Conservation (phyloP, 2,329 filamentous ascomycete species). For the Colletotrichum sojae region DNA sequence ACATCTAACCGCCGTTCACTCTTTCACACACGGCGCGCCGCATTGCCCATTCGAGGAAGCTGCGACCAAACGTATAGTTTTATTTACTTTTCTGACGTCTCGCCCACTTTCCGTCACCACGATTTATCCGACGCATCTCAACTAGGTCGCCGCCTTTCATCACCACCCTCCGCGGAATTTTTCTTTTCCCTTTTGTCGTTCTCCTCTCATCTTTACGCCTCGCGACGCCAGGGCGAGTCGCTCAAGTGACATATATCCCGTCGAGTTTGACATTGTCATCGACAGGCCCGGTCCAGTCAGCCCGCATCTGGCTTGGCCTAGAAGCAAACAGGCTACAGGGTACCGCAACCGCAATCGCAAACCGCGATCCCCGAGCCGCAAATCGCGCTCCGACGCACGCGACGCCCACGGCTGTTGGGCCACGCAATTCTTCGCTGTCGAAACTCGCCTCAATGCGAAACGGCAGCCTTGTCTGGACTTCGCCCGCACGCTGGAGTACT, state of each 20-base stretch:
- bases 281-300: neutral
- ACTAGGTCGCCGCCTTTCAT: neutral
- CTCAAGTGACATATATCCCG: too few species aligned
- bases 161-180: neutral
- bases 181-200: too few species aligned
- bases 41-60: neutral
- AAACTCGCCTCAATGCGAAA: slow-evolving; percentile 33
- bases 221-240: too few species aligned
- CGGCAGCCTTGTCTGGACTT: slow-evolving; percentile 1
- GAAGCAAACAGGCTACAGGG: neutral
- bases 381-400: slow-evolving; percentile 6
- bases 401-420: slow-evolving; percentile 17
- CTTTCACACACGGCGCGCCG: neutral
- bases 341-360: neutral
- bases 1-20: neutral
- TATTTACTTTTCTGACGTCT: slow-evolving; percentile 5
- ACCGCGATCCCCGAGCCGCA: too few species aligned
- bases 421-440: neutral
- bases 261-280: too few species aligned
- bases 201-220: too few species aligned
- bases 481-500: slow-evolving; percentile 10
- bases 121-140: slow-evolving; percentile 7
- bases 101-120: slow-evolving; percentile 15
- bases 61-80: neutral
- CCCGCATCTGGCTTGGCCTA: neutral